Evolutionary conservation across 768 basidiomycete species (phyloP).

Genomic region (Udeniomyces megalosporus): DNA sequence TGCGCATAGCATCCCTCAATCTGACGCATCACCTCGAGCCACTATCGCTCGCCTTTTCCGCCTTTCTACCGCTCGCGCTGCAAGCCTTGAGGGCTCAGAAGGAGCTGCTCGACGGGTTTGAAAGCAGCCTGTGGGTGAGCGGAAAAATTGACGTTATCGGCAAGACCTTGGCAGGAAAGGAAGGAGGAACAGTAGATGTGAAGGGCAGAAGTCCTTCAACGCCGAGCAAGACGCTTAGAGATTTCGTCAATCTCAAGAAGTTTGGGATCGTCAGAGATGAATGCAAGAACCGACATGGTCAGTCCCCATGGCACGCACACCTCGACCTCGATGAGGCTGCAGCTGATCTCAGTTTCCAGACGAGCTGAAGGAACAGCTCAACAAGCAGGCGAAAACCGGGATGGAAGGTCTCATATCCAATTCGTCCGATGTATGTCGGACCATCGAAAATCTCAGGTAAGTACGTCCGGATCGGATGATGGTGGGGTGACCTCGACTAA

Average conservation of each 20-base stretch:
- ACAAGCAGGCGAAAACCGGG: background rate
- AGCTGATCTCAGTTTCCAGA: background rate
- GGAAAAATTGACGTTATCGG: background rate
- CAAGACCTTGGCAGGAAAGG: background rate
- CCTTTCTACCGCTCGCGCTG: background rate
- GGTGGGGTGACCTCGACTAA: background rate
- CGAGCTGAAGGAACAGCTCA: background rate
- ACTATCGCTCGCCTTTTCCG: background rate
- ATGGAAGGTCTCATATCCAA: background rate
- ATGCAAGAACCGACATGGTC: background rate
- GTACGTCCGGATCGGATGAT: background rate
- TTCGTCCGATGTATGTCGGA: background rate
- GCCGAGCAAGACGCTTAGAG: background rate
- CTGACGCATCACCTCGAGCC: background rate
- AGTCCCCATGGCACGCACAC: background rate
- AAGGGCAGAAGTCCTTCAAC: background rate
- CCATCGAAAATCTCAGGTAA: background rate
- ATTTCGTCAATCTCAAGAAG: conserved; percentile 7
- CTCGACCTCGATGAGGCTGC: background rate
- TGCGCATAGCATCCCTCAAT: background rate
- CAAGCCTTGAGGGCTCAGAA: background rate
- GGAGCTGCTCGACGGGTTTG: background rate
- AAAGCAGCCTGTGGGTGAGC: background rate
- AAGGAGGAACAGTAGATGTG: background rate
- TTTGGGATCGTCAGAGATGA: conserved; percentile 2